Base-by-base conservation (phyloP, 164 flowering plant genomes). In the Liriodendron chinense region DNA sequence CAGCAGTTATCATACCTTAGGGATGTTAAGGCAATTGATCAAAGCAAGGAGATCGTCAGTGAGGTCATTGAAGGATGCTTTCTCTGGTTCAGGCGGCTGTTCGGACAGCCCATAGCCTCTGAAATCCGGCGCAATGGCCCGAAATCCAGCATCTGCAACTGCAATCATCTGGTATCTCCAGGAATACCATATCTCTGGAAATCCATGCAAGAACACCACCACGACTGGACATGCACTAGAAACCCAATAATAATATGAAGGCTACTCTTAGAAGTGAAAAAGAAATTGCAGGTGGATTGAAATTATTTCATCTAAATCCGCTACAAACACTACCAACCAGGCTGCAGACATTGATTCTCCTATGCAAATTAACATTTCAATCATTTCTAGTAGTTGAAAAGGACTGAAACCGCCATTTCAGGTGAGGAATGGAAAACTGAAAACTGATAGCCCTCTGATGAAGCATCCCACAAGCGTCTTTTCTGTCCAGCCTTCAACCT, bases 111-210 rank as follows among this genome's bases (percentile, higher is more conserved):
- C 92, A 73, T 89, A 88, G 18, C 91, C 89, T 47, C 88, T 80
- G 70, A 68, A 85, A 71, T 89, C 92, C 1, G 83, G 75, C 5
- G 89, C 89, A 0, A 89, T 80, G 14, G 89, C 88, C 1, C 91
- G 74, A 57, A 74, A 86, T 9, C 89, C 88, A 9, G 85, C 84
- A 12, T 82, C 68, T 0, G 91, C 86, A 1, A 80, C 83, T 0
- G 84, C 89, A 3, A 88, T 28, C 91, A 89, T 88, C 75, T 89
- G 91, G 76, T 88, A 83, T 76, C 91, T 53, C 93, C 89, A 89
- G 20, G 93, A 81, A 76, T 88, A 87, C 84, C 82, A 78, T 10
- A 84, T 84, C 76, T 84, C 88, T 7, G 90, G 86, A 71, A 87
- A 84, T 4, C 88, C 89, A 79, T 85, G 88, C 20, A 78, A 70